A percentile compares a stretch with the other conserved stretches of the same genome.
phyloP scores from a whole-genome alignment of 2,329 filamentous ascomycete genomes.

The Gaeumannomyces tritici region DNA sequence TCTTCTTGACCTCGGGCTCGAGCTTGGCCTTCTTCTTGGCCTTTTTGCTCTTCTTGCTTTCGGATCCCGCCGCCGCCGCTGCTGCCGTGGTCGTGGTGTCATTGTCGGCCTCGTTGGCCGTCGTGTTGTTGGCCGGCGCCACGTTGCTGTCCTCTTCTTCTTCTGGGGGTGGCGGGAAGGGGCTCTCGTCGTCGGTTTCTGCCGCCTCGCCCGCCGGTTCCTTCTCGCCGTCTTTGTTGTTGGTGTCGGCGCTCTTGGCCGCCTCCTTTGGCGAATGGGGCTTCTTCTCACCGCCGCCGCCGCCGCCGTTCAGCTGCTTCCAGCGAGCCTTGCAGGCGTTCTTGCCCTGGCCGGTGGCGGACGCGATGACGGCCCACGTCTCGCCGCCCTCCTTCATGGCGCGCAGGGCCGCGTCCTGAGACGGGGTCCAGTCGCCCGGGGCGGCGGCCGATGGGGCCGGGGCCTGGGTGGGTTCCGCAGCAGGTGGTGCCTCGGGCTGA shows the following conservation, averaged over 20 bases:
- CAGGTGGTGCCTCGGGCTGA: not conserved
- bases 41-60: conserved; percentile 1
- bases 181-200: not conserved
- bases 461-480: no score
- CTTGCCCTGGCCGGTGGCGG: conserved; percentile 4
- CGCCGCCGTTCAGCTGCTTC: conserved; percentile 1
- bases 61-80: not conserved
- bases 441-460: not conserved
- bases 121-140: not conserved
- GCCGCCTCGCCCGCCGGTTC: not conserved
- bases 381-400: conserved; percentile 10
- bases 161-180: no score
- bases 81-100: not conserved
- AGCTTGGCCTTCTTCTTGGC: not conserved
- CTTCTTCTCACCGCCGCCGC: not conserved
- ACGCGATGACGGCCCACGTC: conserved; percentile 8
- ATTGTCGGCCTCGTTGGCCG: conserved; percentile 2
- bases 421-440: conserved; percentile 10
- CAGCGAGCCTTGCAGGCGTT: conserved; percentile 3
- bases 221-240: not conserved
- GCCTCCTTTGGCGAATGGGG: not conserved
- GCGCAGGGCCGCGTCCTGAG: conserved; percentile 12
- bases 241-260: not conserved
- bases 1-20: not conserved
- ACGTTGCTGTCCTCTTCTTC: conserved; percentile 1